Base-by-base conservation (phyloP, 768 basidiomycete species). In the Galerina marginata region DNA sequence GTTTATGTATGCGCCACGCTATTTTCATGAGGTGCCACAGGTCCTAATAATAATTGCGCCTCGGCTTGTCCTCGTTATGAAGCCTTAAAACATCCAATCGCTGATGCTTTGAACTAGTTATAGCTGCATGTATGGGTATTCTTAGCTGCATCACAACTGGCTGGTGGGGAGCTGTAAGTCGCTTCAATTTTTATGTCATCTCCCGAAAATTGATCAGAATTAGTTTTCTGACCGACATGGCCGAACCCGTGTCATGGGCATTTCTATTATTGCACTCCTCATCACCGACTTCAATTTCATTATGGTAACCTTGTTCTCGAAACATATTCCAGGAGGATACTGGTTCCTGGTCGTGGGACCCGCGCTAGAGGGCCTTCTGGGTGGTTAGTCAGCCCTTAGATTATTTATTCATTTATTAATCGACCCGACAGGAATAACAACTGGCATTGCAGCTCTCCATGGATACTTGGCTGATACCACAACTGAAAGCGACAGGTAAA, bases 131-230 rank as follows among this genome's bases (percentile, higher is more conserved):
- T 9, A 86, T 85, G 76, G 95, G 95, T 9, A 72, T 93, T 52
- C 76, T 96, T 37, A 82, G 86, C 36, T 91, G 91, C 62, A 68
- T 95, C 37, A 94, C 93, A 2, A 88, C 89, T 11, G 92, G 85
- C 2, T 95, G 88, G 85, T 96, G 95, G 95, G 90, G 91, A 56
- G 82, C 88, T 54, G 90, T 91, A 73, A 72, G 88, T 79, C 14
- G 16, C 16, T 51, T 56, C 29, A 16, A 10, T 46, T 54, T 23
- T 36, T 36, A 15, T 20, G 10, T 37, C 6, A 15, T 38, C 45
- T 50, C 60, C 46, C 50, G 54, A 57, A 59, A 14, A 36, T 42
- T 42, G 54, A 70, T 64, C 58, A n/a, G n/a, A 9, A 40, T 14
- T 42, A 93, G 87, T 81, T 89, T 45, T 92, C 91, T 5, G 95